Evolutionary conservation across 2,329 filamentous ascomycete species (phyloP), one percentile per base, ranked within the genome.

Genomic region (Mycosphaerella arachidis): DNA sequence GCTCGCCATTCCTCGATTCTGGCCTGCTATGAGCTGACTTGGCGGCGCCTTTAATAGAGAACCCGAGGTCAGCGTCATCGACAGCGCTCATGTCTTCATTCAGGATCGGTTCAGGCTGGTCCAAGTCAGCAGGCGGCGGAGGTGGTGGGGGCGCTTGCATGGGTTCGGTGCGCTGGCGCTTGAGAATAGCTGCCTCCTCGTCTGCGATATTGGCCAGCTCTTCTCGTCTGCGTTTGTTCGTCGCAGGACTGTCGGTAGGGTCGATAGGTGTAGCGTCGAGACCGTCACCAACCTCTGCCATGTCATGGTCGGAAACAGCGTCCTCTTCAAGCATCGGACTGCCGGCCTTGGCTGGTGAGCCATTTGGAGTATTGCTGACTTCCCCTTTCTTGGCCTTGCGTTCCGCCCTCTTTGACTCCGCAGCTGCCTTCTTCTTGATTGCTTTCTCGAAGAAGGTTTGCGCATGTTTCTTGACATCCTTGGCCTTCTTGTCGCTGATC

Each of bases 401-500:
- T 80, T 81, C 81, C 1, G 80, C 78, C 70, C 85, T 89, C 62
- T 83, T 83, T 73, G 86, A 85, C 65, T 92, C 86, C 63, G 86
- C 83, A 62, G 82, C 86, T 62, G 79, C 80, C 68, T 88, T 91
- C 76, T 96, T 95, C 58, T 82, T 80, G 2, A 93, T 86, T 0
- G 91, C 92, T 71, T 91, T 92, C 61, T 95, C 90, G 70, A 97
- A 88, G 74, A 88, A 97, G 54, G 92, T 87, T 63, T 89, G 88
- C 59, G 92, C 91, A 71, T 89, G 91, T 59, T 85, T 87, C 76
- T 91, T 96, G 60, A 97, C 85, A 64, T 92, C 91, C 71, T 87
- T 88, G 68, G 88, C 84, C 69, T 94, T 90, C 71, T 91, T 92
- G 37, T 89, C 84, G 30, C 83, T 84, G 65, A 97, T 87, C 53